Percentiles rank a stretch among this genome's conserved stretches.
These are phyloP conservation scores for Lentinula lateritia DNA, from an alignment of 768 basidiomycete species.

Conservation along the genomic window DNA sequence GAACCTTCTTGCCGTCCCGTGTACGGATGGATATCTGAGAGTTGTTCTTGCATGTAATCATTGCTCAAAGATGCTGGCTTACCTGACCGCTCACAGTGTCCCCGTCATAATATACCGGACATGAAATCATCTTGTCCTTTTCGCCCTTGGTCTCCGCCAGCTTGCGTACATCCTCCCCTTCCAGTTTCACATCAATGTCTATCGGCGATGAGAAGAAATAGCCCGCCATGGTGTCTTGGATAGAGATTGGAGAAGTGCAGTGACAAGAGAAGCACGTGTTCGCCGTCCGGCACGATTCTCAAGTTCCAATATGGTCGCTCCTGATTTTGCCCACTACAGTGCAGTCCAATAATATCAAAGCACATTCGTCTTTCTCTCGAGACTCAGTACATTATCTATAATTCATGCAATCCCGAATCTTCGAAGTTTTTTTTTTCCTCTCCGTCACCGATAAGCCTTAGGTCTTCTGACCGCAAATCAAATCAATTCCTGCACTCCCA, in stretches of 20 bases:
- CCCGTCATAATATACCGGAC: conserved; percentile 94
- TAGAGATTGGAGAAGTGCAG: background rate
- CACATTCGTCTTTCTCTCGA: no score
- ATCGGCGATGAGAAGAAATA: conserved; percentile 92
- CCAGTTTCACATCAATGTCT: conserved; percentile 85
- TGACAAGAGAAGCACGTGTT: background rate
- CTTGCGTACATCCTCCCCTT: conserved; percentile 82
- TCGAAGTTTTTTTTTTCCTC: background rate
- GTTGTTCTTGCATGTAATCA: background rate
- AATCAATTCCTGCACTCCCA: background rate
- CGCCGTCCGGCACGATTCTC: background rate
- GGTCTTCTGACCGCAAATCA: background rate
- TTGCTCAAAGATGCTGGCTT: conserved; percentile 5
- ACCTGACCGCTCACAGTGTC: conserved; percentile 90
- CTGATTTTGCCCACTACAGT: no score
- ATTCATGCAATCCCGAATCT: no score
- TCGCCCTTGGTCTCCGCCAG: conserved; percentile 87
- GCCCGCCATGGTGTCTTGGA: conserved; percentile 52
- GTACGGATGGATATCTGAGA: conserved; percentile 78
- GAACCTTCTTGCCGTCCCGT: conserved; percentile 90
- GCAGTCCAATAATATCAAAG: no score
- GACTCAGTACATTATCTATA: no score
- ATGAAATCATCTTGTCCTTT: conserved; percentile 78
- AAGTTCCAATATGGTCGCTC: no score
- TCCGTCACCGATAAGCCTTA: background rate